Base-by-base conservation (phyloP, 108 stramenopile species). In the Cyclotella sp. region DNA sequence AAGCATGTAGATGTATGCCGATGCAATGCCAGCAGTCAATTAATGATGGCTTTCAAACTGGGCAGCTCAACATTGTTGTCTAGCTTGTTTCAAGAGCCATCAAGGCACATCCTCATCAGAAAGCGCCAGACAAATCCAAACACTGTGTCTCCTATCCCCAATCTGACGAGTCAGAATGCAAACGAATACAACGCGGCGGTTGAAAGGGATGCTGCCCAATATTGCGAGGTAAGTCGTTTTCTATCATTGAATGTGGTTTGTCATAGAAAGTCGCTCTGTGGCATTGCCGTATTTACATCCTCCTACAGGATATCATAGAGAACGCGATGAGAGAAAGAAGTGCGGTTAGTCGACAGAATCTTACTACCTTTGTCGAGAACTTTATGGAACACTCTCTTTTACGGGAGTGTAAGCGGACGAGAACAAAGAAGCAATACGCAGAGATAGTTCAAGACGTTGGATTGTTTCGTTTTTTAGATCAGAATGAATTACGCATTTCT, bases 361-460 rank as follows among this genome's bases (percentile, higher is more conserved):
- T 75, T 21, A 49, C 60, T 30, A 61, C 63, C 19, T 70, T 79
- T 47, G 62, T 84, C 29, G 79, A 53, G 54, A 16, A 44, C 22
- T 42, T 84, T 15, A 54, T 46, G 24, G 68, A 79, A 42, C 29
- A 34, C 29, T 58, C 55, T 9, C 54, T 65, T 26, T 12, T 70
- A 18, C 27, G 43, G 29, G 57, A 65, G 34, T 40, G 53, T 34
- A 21, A 21, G 54, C 40, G 62, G 5, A 27, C 8, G 15, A 79
- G 45, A 44, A 47, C 18, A 34, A 72, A 74, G 26, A 51, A 49
- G 12, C 73, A 78, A 26, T 75, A 79, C 24, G 11, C 76, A 39
- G 78, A 84, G 52, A 28, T 84, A 6, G 57, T 84, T 43, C 72
- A 79, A 53, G 83, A 84, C 22, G 74, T 64, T 19, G 28, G 63